Evolutionary conservation across 495 filamentous ascomycete genomes (phyloP), one percentile per base, ranked within the genome.

Genomic region (Annulohypoxylon moriforme): DNA sequence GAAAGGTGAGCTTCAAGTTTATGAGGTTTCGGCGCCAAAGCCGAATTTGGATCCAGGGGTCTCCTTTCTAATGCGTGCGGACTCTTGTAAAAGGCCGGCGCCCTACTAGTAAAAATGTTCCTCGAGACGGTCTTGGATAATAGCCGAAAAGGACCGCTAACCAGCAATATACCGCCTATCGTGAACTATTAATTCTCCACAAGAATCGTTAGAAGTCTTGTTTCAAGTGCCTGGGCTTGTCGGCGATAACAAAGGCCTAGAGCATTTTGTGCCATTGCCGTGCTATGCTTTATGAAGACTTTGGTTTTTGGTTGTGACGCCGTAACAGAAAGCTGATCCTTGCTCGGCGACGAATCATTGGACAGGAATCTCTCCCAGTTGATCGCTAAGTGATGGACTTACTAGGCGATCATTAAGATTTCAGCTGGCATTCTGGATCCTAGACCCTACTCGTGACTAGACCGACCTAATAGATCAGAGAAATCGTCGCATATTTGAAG

Each of bases 101-200:
- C 50, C 40, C 57, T 46, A 49, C 29, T 42, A 59, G 56, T 33
- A 20, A 60, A 31, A 38, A 31, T 25, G 10, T 38, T 34, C 42
- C 42, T 64, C 36, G 31, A 62, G 59, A 58, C 58, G 58, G 58
- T 72, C 33, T 46, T 20, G 42, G 44, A 67, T 58, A 72, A 64
- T 72, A 64, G 55, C 69, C 69, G 69, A 67, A 49, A 63, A 58
- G 40, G 25, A 69, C 59, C 31, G 67, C 50, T 58, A 53, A 20
- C 36, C 6, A 58, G 29, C n/a, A 49, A 25, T 58, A 38, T 31
- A 49, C 40, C 33, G 47, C 31, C 57, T 47, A 62, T 68, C 20
- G 59, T 63, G 50, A 50, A 42, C 67, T 8, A 31, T 58, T 27
- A 60, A 52, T 69, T 69, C 67, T 46, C 67, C 67, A 64, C 60